Evolutionary conservation across 352 stramenopile genomes (phyloP), one percentile per base, ranked within the genome.

Genomic region (Halophytophthora polymorphica): DNA sequence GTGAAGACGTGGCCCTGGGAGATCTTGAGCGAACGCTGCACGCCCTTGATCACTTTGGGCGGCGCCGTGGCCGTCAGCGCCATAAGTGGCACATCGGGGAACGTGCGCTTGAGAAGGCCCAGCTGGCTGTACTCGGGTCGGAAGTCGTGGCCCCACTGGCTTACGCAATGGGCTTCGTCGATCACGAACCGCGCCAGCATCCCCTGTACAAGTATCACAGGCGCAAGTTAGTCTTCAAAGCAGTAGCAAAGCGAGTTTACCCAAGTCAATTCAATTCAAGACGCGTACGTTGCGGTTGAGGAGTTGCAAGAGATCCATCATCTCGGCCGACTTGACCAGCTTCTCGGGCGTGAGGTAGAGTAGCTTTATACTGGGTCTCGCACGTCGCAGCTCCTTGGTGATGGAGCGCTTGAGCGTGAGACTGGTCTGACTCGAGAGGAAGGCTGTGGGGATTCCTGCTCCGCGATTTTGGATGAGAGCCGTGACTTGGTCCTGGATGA

Each of bases 261-360:
- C 21, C 4, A 48, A 8, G n/a, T n/a, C n/a, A n/a, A 31, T 31
- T 11, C 3, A 19, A 12, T 34, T 34, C 5, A 17, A 11, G 3
- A 34, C 6, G 66, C 57, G 33, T 44, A 82, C 71, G 18, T 82
- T 79, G 14, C 43, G 36, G 40, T 82, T 62, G 23, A 83, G 53
- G 35, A 69, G 61, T 38, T 88, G 56, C 18, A 91, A 47, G 43
- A 88, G 40, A 1, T 83, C 65, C 55, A 86, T 77, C 78, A 91
- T 88, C 50, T 91, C 76, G 4, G 45, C 53, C 15, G 76, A 89
- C 56, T 86, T 88, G 37, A 67, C 63, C 21, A 98, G 79, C 71
- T 97, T 97, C 68, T 98, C 96, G 0, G 96, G 94, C n/a, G 96
- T 98, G 8, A 98, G 80, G 64, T 98, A 97, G 17, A 98, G 77